Base-by-base conservation (phyloP, 2,329 filamentous ascomycete species). In the Verticillium tricorpus region DNA sequence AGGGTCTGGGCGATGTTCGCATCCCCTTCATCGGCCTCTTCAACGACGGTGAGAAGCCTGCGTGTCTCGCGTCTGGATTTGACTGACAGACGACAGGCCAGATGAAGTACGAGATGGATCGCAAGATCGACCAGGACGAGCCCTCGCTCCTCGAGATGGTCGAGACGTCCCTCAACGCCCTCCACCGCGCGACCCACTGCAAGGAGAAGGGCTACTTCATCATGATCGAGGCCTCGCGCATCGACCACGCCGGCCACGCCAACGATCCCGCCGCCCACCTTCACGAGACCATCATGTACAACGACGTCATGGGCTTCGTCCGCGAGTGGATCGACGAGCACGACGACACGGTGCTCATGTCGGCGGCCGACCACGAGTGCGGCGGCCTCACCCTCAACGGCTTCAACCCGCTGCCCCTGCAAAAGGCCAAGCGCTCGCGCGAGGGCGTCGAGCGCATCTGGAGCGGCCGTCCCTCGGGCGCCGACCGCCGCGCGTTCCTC, bases 261-360 rank as follows among this genome's bases (percentile, higher is more conserved):
- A 85, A 84, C 66, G 82, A 85, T 65, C 80, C 82, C 4, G 80
- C 79, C 19, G 81, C 80, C 17, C 82, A 85, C 66, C 79, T 84
- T 34, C 72, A 75, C 62, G 76, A 78, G 25, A 74, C 72, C 19
- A 69, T 78, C 35, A 74, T 76, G 66, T 77, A 77, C 66, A 75
- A 78, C 64, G 67, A 73, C 14, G 72, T 75, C 17, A 72, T 78
- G 64, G 68, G 69, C 4, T 72, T 69, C 52, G 72, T 77, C 55
- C 70, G 69, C n/a, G 63, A 72, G 19, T 77, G 75, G 75, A 76
- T 78, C 61, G 75, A 78, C 62, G 65, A 68, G 28, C 73, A 78
- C 62, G 70, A 72, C 2, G 69, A 73, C 56, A 78, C 76, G 1
- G 67, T 74, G 56, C 70, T 78, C 63, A 69, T 78, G 58, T 74